Evolutionary conservation across 768 basidiomycete genomes (phyloP), one percentile per base, ranked within the genome.

Genomic region (Coprinopsis sp.): DNA sequence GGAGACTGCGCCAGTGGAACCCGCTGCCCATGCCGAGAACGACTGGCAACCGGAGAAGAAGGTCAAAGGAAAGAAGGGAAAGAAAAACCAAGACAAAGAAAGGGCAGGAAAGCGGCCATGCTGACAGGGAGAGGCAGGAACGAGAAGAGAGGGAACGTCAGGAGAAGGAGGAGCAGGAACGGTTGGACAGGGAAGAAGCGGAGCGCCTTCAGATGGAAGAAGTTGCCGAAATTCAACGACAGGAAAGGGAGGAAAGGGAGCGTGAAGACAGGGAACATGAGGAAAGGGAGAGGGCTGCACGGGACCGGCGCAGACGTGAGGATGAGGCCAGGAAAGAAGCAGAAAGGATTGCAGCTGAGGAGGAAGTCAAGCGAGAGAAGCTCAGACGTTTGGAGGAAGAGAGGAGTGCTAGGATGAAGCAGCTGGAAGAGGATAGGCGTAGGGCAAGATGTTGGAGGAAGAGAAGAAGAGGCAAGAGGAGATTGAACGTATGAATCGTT

Each of bases 301-400:
- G 34, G 54, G 46, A 46, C 37, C 56, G n/a, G n/a, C n/a, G n/a
- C n/a, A n/a, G n/a, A n/a, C n/a, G 49, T 46, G 58, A 57, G 41
- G 52, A 55, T 33, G 56, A 55, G 23, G 54, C 46, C 25, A 54
- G 49, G 45, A 47, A 40, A 47, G 25, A 48, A 55, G 33, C 38
- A 44, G 38, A 53, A 44, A 40, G 14, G 33, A n/a, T n/a, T n/a
- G n/a, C n/a, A n/a, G n/a, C n/a, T n/a, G n/a, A n/a, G n/a, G n/a
- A n/a, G n/a, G n/a, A n/a, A n/a, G n/a, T n/a, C n/a, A n/a, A n/a
- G n/a, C n/a, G n/a, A n/a, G n/a, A n/a, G n/a, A n/a, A n/a, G n/a
- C n/a, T n/a, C n/a, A n/a, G n/a, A n/a, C n/a, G n/a, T n/a, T n/a
- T n/a, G n/a, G n/a, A n/a, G n/a, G n/a, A n/a, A n/a, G n/a, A n/a